Percentiles rank a stretch among this genome's conserved stretches.
Evolutionary conservation across 2,329 filamentous ascomycete genomes (phyloP).

Genomic region (Diplocarpon mali): DNA sequence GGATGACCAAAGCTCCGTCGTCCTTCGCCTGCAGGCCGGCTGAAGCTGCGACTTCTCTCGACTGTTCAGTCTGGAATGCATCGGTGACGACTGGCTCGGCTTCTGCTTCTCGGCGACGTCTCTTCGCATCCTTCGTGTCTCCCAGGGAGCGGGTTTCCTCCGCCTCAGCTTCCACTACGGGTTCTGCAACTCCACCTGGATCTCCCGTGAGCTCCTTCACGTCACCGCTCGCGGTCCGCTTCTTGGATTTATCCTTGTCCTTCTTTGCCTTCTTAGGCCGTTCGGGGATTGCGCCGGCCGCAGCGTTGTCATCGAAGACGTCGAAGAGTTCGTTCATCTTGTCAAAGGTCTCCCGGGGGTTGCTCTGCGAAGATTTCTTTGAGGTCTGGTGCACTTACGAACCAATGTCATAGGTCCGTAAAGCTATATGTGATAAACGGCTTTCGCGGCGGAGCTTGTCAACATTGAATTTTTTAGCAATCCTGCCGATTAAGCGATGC

Average conservation of each 20-base stretch:
- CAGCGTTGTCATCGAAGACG: constrained; percentile 58
- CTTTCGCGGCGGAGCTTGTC: not conserved
- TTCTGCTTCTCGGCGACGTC: constrained; percentile 50
- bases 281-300: constrained; percentile 13
- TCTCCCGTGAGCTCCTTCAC: constrained; percentile 47
- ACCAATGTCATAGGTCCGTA: not conserved
- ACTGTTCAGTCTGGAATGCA: constrained; percentile 89
- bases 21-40: constrained; percentile 25
- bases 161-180: constrained; percentile 13
- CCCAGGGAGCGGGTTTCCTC: constrained; percentile 33
- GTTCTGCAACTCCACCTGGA: constrained; percentile 42
- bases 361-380: not conserved
- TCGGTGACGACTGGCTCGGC: constrained; percentile 80
- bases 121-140: constrained; percentile 45
- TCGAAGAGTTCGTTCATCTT: constrained; percentile 72
- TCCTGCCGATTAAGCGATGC: not conserved
- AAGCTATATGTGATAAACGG: not conserved
- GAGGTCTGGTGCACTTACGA: not conserved
- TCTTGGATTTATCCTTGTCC: constrained; percentile 59
- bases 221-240: constrained; percentile 73
- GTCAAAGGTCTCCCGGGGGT: not conserved
- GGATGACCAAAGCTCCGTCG: constrained; percentile 60
- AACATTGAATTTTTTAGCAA: not conserved
- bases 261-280: constrained; percentile 29
- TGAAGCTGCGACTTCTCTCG: constrained; percentile 68